phyloP scores from a whole-genome alignment of 257 asterid species.

The Mentha longifolia region DNA sequence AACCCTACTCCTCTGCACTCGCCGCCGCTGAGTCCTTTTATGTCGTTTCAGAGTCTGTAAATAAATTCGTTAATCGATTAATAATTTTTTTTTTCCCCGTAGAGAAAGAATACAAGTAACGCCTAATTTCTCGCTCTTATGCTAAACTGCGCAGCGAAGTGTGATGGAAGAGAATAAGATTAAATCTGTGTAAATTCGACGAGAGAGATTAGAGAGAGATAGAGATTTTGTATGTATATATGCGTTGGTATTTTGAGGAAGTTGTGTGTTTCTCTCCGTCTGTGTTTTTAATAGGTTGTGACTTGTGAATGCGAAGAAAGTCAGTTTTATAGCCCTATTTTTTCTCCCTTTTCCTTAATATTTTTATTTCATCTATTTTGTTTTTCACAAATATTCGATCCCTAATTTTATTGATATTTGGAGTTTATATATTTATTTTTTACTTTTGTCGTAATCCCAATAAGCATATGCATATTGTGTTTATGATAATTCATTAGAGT shows the following conservation, averaged over 20 bases:
- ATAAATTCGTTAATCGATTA: constrained; percentile 16
- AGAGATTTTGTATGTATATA: constrained; percentile 39
- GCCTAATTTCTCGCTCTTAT: constrained; percentile 19
- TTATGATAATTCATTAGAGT: background rate
- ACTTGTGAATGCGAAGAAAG: constrained; percentile 32
- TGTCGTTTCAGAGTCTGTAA: constrained; percentile 34
- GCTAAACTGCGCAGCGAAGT: constrained; percentile 28
- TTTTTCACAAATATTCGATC: background rate
- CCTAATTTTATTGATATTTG: too few species aligned
- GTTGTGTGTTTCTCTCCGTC: constrained; percentile 29
- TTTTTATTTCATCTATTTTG: background rate
- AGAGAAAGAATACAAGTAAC: constrained; percentile 19
- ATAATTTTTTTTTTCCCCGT: background rate
- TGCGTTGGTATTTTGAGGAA: constrained; percentile 34
- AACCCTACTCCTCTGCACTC: constrained; percentile 42
- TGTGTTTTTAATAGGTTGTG: constrained; percentile 28
- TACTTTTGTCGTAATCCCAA: background rate
- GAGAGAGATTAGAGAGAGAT: constrained; percentile 34
- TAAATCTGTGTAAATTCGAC: constrained; percentile 30
- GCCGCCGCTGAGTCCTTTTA: constrained; percentile 38
- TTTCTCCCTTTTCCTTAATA: background rate
- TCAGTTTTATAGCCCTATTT: constrained; percentile 36
- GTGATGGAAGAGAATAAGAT: constrained; percentile 25
- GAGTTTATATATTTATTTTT: too few species aligned
- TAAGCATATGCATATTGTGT: too few species aligned